Evolutionary conservation across 768 basidiomycete genomes (phyloP), one percentile per base, ranked within the genome.

Genomic region (Leccinum subtestaceum): DNA sequence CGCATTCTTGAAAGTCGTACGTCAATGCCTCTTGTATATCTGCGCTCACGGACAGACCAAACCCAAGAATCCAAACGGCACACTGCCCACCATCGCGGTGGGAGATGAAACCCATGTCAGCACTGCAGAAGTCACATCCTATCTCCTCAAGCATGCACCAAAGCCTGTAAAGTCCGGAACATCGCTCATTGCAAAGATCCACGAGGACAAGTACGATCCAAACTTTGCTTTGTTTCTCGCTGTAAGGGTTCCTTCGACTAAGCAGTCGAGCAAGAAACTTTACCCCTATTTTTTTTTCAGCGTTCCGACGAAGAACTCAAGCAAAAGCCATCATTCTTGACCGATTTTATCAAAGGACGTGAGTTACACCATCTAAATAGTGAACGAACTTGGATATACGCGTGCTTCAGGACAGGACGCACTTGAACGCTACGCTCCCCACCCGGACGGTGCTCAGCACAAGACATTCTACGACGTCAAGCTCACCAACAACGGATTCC

Each of bases 151-250:
- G 52, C 71, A 78, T 56, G 74, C 80, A 6, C 71, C 76, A 17
- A 70, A 62, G 58, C 68, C 73, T 60, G 75, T 74, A 21, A 60
- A 70, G n/a, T 71, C 72, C 10, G 66, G 70, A 5, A 74, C 77
- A 15, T 66, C 70, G 17, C 64, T 77, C n/a, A 73, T 78, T 60
- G 68, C 67, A 38, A 74, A 64, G 55, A 66, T 84, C 25, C 81
- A 84, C 63, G 75, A 77, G 32, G 76, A 79, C 36, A 72, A 67
- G 38, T 67, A 77, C 53, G 81, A 84, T 64, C 82, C 82, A 54
- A 85, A 85, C 75, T 80, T 83, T 61, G 73, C 78, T n/a, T 50
- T 78, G 27, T 58, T 79, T 21, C 72, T 77, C 3, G 67, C 74
- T 34, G 80, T 80, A 64, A 62, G 75, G 61, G 2, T 45, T 11